Percentiles rank a stretch among this genome's conserved stretches.
Evolutionary conservation across 257 asterid genomes (phyloP).

Genomic region (Nicotiana noctiflora): DNA sequence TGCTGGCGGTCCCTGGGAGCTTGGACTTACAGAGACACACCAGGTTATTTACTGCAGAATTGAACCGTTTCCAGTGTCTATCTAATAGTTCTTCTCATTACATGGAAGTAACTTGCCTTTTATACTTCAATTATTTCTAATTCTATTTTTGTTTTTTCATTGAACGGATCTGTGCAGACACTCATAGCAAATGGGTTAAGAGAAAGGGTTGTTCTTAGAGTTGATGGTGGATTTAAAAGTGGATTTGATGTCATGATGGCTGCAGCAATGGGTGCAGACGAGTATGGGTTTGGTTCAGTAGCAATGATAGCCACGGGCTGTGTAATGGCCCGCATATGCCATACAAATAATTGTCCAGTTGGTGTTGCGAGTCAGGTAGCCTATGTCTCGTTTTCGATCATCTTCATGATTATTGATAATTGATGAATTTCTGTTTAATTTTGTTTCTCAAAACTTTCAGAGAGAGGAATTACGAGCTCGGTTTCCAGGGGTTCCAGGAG

Average conservation of each 20-base stretch:
- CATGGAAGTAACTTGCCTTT: neutral
- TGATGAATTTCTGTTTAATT: neutral
- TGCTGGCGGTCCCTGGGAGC: slow-evolving; percentile 99
- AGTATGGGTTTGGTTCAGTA: slow-evolving; percentile 94
- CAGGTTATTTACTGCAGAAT: slow-evolving; percentile 47
- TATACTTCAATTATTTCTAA: neutral
- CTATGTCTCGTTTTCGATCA: neutral
- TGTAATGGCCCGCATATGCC: slow-evolving; percentile 99
- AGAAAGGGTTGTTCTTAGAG: slow-evolving; percentile 98
- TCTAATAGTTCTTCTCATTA: neutral
- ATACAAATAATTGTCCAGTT: slow-evolving; percentile 98
- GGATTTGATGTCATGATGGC: slow-evolving; percentile 95
- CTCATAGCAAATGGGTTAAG: slow-evolving; percentile 87
- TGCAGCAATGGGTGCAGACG: slow-evolving; percentile 98
- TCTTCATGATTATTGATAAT: neutral
- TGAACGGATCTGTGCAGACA: slow-evolving; percentile 39
- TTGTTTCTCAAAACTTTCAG: slow-evolving; percentile 31
- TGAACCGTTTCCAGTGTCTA: neutral
- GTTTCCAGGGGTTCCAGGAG: slow-evolving; percentile 98
- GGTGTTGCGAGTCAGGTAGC: slow-evolving; percentile 99
- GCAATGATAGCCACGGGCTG: slow-evolving; percentile 99
- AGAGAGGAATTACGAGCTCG: slow-evolving; percentile 98
- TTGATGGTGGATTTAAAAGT: slow-evolving; percentile 98
- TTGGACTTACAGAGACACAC: slow-evolving; percentile 94
- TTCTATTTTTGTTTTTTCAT: slow-evolving; percentile 1